Conservation (phyloP, 2,329 filamentous ascomycete genomes). For the Xenoacremonium recifei region DNA sequence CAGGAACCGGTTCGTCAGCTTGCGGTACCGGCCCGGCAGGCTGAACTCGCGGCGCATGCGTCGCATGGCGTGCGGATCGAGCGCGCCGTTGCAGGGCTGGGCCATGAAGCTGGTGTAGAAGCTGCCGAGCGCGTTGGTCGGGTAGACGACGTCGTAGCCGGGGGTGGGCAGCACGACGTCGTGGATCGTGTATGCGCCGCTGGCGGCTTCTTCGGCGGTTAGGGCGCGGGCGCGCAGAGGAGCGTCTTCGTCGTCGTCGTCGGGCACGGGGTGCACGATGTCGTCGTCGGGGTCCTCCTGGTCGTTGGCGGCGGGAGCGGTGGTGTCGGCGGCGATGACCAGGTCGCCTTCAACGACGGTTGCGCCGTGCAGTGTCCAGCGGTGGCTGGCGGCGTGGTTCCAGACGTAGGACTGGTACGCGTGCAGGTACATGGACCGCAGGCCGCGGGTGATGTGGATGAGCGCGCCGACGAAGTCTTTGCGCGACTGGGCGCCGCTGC, state of each 20-base stretch:
- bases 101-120: conserved; percentile 89
- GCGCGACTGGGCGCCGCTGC: conserved; percentile 42
- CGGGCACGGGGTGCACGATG: conserved; percentile 38
- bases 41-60: conserved; percentile 84
- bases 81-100: conserved; percentile 68
- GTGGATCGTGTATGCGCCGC: conserved; percentile 75
- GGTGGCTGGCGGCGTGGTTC: conserved; percentile 81
- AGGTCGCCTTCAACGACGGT: conserved; percentile 83
- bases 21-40: conserved; percentile 84
- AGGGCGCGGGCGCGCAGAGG: conserved; percentile 66
- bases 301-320: conserved; percentile 41
- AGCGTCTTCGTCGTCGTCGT: conserved; percentile 43
- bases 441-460: conserved; percentile 73
- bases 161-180: conserved; percentile 92
- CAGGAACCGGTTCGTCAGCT: conserved; percentile 72
- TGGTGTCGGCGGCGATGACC: conserved; percentile 54
- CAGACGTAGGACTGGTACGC: conserved; percentile 94
- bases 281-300: conserved; percentile 60
- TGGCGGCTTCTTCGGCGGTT: conserved; percentile 72
- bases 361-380: conserved; percentile 73
- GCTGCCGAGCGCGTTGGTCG: conserved; percentile 75
- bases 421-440: conserved; percentile 93
- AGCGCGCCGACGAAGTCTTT: conserved; percentile 81
- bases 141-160: conserved; percentile 87
- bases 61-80: conserved; percentile 86